A percentile compares a stretch with the other conserved stretches of the same genome.
phyloP scores from a whole-genome alignment of 805 yeast species.

The Lipomyces starkeyi region DNA sequence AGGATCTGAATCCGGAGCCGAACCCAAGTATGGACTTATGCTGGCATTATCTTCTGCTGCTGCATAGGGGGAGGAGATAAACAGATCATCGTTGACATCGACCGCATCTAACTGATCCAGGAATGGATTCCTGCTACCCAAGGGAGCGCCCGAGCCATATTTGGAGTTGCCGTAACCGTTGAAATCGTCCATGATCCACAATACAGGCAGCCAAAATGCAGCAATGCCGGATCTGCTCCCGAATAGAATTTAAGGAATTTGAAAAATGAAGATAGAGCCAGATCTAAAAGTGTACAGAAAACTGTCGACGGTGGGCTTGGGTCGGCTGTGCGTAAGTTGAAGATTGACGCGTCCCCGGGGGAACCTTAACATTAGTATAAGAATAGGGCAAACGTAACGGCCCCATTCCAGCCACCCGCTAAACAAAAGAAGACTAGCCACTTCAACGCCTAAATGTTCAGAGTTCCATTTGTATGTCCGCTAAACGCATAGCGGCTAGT shows the following conservation, averaged over 20 bases:
- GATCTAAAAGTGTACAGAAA: not conserved
- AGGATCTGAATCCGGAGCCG: not conserved
- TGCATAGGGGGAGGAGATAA: not conserved
- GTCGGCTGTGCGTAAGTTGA: not conserved
- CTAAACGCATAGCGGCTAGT: too few species aligned
- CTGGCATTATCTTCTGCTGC: conserved; percentile 7
- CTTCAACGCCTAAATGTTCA: not conserved
- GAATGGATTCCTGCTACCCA: conserved; percentile 3
- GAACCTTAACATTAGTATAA: too few species aligned
- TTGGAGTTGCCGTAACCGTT: not conserved
- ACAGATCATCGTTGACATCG: not conserved
- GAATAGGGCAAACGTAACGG: not conserved
- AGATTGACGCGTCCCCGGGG: not conserved
- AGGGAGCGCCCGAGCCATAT: not conserved
- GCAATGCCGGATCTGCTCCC: not conserved
- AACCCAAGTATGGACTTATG: conserved; percentile 14
- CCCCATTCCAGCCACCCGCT: not conserved
- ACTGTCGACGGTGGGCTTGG: not conserved
- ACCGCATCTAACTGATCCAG: not conserved
- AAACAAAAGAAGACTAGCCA: not conserved
- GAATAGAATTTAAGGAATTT: not conserved
- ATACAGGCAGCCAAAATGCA: not conserved
- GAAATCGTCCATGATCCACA: not conserved
- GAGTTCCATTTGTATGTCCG: not conserved
- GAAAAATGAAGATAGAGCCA: not conserved